These are phyloP conservation scores for Striga hermonthica DNA, from an alignment of 305 asterid genomes.

Conservation along the genomic window DNA sequence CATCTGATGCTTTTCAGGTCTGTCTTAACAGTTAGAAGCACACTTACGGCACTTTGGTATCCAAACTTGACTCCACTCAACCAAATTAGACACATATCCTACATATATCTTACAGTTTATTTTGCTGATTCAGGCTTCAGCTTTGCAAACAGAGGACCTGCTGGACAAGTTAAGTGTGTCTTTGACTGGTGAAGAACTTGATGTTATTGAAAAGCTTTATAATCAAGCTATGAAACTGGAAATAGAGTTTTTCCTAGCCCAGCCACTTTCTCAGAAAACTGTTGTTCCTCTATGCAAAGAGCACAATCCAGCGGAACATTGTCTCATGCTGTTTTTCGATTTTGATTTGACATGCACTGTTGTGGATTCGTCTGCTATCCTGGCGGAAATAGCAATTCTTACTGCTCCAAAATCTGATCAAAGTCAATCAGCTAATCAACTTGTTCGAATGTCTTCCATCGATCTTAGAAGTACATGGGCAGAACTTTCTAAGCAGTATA, in stretches of 20 bases:
- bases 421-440: slow-evolving; percentile 53
- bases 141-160: slow-evolving; percentile 72
- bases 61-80: slow-evolving; percentile 9
- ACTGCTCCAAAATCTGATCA: slow-evolving; percentile 73
- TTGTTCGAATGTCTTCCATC: slow-evolving; percentile 63
- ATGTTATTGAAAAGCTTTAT: slow-evolving; percentile 74
- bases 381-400: slow-evolving; percentile 82
- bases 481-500: slow-evolving; percentile 69
- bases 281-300: slow-evolving; percentile 65
- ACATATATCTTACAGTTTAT: neutral
- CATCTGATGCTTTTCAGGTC: slow-evolving; percentile 77
- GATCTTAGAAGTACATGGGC: slow-evolving; percentile 72
- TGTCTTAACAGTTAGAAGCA: slow-evolving; percentile 48
- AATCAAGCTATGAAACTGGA: slow-evolving; percentile 85
- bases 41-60: slow-evolving; percentile 21
- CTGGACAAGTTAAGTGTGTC: slow-evolving; percentile 80
- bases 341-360: slow-evolving; percentile 91
- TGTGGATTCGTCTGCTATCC: slow-evolving; percentile 86
- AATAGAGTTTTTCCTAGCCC: slow-evolving; percentile 72
- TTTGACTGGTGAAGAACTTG: slow-evolving; percentile 94
- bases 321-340: slow-evolving; percentile 77
- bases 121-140: slow-evolving; percentile 48
- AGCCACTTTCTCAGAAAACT: slow-evolving; percentile 63
- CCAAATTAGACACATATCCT: neutral
- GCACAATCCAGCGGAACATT: slow-evolving; percentile 53